Conservation (phyloP, 352 stramenopile species). For the Globisporangium iwayamae region DNA sequence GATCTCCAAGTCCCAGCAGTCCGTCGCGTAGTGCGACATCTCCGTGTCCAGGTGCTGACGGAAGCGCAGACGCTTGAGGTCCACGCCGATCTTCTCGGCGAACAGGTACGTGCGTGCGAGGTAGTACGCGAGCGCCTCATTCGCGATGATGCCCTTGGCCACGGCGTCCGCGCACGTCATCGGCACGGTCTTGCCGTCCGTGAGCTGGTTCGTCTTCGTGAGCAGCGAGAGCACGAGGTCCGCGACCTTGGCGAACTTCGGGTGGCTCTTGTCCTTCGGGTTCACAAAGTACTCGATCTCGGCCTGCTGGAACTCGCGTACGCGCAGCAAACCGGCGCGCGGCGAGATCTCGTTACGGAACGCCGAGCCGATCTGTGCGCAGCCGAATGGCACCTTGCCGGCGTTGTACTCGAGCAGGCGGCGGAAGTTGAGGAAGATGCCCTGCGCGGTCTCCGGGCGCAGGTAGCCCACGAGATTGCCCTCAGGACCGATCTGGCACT, state of each 20-base stretch:
- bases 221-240: conserved; percentile 91
- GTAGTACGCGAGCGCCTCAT: conserved; percentile 99
- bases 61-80: conserved; percentile 94
- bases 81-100: conserved; percentile 93
- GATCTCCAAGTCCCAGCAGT: conserved; percentile 99
- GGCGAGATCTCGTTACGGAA: conserved; percentile 98
- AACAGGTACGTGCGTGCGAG: conserved; percentile 98
- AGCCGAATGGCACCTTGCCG: conserved; percentile 88
- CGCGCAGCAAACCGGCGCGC: conserved; percentile 93
- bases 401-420: conserved; percentile 98
- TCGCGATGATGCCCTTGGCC: conserved; percentile 92
- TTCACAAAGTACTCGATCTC: conserved; percentile 99
- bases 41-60: conserved; percentile 98
- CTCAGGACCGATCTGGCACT: conserved; percentile 98
- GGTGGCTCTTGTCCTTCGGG: conserved; percentile 97
- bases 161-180: conserved; percentile 93
- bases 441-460: conserved; percentile 97
- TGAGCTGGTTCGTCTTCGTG: conserved; percentile 94
- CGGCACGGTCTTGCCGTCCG: conserved; percentile 94
- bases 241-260: conserved; percentile 92
- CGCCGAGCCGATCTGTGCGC: conserved; percentile 83
- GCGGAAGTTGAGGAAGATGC: conserved; percentile 99
- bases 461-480: conserved; percentile 96
- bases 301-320: conserved; percentile 99
- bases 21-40: conserved; percentile 99